Percentiles rank a stretch among this genome's conserved stretches.
Conservation (phyloP, 257 asterid genomes). For the Parsonsia alboflavescens region DNA sequence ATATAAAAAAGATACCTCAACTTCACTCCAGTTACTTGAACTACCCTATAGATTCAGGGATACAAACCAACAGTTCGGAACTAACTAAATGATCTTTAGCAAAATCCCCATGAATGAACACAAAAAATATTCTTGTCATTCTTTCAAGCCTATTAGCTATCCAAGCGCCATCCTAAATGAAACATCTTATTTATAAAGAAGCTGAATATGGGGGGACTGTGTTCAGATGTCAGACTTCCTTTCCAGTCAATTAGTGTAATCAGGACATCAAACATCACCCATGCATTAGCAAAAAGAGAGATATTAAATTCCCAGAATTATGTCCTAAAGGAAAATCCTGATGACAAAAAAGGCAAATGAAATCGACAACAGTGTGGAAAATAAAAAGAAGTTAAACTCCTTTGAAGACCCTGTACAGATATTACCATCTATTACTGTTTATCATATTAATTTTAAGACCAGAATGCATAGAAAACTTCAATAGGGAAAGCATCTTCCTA, state of each 20-base stretch:
- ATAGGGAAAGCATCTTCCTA: background rate
- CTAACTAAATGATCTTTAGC: background rate
- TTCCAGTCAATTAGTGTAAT: too few relatives aligned
- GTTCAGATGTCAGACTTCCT: too few relatives aligned
- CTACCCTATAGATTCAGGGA: conserved; percentile 24
- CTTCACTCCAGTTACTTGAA: conserved; percentile 62
- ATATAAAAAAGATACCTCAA: conserved; percentile 38
- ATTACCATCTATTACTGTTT: background rate
- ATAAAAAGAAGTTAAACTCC: background rate
- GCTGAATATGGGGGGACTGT: background rate
- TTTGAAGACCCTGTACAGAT: background rate
- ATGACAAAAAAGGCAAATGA: background rate
- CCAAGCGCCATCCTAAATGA: background rate
- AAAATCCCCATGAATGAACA: background rate
- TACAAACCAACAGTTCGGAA: background rate
- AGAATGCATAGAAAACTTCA: too few relatives aligned
- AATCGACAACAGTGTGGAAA: too few relatives aligned
- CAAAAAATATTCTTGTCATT: background rate
- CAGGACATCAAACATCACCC: too few relatives aligned
- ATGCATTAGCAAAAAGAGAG: too few relatives aligned
- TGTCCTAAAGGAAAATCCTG: background rate
- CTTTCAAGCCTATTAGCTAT: background rate
- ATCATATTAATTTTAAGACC: too few relatives aligned
- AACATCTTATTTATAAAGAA: background rate
- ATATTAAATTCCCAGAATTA: background rate